Percentiles rank a stretch among this genome's conserved stretches.
Conservation (phyloP, 208 protist species). For the Trypanosoma boissoni region DNA sequence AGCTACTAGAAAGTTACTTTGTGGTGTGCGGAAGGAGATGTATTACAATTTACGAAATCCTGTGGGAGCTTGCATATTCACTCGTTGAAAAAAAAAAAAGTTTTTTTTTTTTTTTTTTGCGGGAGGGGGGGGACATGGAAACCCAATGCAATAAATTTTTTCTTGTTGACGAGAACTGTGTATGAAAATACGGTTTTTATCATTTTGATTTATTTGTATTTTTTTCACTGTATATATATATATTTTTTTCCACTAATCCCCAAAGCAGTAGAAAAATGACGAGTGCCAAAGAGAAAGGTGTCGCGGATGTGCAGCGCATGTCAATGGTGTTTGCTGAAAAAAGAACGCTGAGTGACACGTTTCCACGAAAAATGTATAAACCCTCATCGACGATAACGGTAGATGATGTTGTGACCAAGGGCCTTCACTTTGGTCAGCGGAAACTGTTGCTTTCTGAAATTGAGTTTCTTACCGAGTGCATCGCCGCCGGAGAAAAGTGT, state of each 20-base stretch:
- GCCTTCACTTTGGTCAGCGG: constrained; percentile 94
- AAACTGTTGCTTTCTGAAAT: constrained; percentile 94
- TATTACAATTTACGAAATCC: no score
- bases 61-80: no score
- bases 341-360: constrained; percentile 37
- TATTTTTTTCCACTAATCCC: no score
- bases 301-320: constrained; percentile 1
- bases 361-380: constrained; percentile 50
- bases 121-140: no score
- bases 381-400: constrained; percentile 40
- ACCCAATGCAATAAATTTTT: no score
- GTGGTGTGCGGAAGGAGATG: neutral
- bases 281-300: constrained; percentile 12
- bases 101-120: neutral
- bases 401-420: constrained; percentile 52
- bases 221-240: no score
- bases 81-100: neutral
- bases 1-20: no score
- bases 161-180: no score
- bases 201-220: neutral
- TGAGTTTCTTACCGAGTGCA: constrained; percentile 82
- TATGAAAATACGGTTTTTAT: constrained; percentile 1
- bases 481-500: constrained; percentile 4
- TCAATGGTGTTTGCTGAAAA: constrained; percentile 49
- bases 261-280: no score